Evolutionary conservation across 139 green algal species (phyloP).

Genomic region (Edaphochlamys debaryana): DNA sequence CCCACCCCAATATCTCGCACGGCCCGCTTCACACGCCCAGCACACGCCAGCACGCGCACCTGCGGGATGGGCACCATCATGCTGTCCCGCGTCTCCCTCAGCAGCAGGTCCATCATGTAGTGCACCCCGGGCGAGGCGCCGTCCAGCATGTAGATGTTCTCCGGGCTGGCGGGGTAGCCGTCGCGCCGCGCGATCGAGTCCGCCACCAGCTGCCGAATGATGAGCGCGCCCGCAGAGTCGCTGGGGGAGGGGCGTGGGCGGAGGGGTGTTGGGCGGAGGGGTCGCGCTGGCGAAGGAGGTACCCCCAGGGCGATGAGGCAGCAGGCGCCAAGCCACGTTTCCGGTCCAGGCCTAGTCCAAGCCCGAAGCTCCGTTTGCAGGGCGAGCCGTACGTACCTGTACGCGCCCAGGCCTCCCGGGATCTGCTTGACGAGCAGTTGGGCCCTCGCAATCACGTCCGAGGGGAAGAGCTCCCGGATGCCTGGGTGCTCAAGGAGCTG

Average conservation of each 20-base stretch:
- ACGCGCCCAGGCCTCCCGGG: conserved; percentile 85
- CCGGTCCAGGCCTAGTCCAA: background rate
- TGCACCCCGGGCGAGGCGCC: conserved; percentile 84
- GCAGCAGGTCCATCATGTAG: conserved; percentile 75
- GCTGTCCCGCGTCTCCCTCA: conserved; percentile 65
- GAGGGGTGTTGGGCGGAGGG: background rate
- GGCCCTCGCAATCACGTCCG: conserved; percentile 83
- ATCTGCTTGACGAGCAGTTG: conserved; percentile 78
- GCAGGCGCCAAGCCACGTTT: background rate
- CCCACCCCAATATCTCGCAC: too few species aligned
- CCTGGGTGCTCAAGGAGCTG: conserved; percentile 82
- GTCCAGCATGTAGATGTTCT: conserved; percentile 89
- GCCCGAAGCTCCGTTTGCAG: too few species aligned
- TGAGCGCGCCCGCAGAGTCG: conserved; percentile 58
- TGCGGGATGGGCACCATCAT: conserved; percentile 88
- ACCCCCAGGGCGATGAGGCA: too few species aligned
- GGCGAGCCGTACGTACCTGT: conserved; percentile 69
- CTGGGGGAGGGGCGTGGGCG: background rate
- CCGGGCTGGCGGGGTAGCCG: conserved; percentile 61
- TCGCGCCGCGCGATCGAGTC: conserved; percentile 81
- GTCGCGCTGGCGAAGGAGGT: background rate
- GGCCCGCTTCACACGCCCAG: too few species aligned
- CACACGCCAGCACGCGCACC: too few species aligned
- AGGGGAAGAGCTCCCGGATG: conserved; percentile 78
- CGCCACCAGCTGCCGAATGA: conserved; percentile 81